These are phyloP conservation scores for Flaveria linearis DNA, from an alignment of 129 eudicot species.

Conservation along the genomic window DNA sequence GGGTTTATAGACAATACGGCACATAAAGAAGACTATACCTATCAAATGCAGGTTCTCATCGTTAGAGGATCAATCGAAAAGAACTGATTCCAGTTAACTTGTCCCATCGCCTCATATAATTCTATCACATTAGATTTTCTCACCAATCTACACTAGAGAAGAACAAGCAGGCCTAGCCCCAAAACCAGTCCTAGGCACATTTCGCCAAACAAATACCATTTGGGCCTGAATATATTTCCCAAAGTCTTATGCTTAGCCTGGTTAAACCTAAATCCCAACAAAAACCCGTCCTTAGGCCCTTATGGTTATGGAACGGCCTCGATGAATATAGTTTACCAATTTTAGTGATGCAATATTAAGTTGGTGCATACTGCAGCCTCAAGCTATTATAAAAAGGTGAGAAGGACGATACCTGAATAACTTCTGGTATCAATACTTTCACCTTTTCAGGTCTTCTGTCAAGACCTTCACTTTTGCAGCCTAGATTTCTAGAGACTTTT, in stretches of 20 bases:
- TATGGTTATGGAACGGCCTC: not conserved
- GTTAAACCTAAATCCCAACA: not conserved
- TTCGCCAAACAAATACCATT: not conserved
- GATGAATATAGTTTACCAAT: not conserved
- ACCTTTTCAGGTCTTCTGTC: slow-evolving; percentile 54
- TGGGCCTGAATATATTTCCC: slow-evolving; percentile 10
- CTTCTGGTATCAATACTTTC: slow-evolving; percentile 88
- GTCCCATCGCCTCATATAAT: not conserved
- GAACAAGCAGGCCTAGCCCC: slow-evolving; percentile 7
- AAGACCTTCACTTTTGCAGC: slow-evolving; percentile 54
- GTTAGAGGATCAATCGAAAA: not conserved
- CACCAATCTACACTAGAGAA: slow-evolving; percentile 2
- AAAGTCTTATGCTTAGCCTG: not conserved
- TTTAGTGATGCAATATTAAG: not conserved
- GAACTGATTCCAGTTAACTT: slow-evolving; percentile 6
- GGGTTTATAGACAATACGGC: not conserved
- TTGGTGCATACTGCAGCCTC: slow-evolving; percentile 24
- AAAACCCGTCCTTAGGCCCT: not conserved
- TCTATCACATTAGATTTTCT: not conserved
- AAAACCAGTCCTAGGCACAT: not conserved
- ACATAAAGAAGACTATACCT: not conserved
- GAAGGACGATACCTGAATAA: slow-evolving; percentile 69
- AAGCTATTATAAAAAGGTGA: slow-evolving; percentile 23
- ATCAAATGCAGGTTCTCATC: not conserved
- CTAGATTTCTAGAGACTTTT: slow-evolving; percentile 77